Base-by-base conservation (phyloP, 331 rosid species). In the Acacia pycnantha region DNA sequence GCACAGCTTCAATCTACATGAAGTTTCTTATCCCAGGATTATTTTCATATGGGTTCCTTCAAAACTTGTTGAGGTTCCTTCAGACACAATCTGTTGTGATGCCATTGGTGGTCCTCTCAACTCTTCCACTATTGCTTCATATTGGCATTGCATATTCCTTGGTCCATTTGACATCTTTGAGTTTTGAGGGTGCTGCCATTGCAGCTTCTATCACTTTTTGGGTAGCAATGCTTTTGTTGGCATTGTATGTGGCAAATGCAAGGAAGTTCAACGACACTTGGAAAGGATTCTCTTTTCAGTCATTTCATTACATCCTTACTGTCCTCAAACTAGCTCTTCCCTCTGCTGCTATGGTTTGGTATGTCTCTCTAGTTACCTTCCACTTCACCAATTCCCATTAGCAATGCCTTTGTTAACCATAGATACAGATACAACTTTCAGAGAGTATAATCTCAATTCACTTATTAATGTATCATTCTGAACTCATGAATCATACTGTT, bases 301-400 rank as follows among this genome's bases (percentile, higher is more conserved):
- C 93, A 10, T 84, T 93, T 58, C 12, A 31, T 76, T 87, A 84
- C 10, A 33, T 95, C 44, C 19, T 89, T 2, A 31, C 84, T 14
- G 83, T 62, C 74, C 74, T 93, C 74, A 95, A 87, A 89, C 89
- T 95, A 22, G 92, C 96, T 67, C 70, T 95, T 44, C 91, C 96
- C 27, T 95, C 97, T 13, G 94, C 96, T 0, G 92, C 92, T 64
- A 93, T 93, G 98, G 88, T 90, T 16, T 93, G 98, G 98, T 93
- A 82, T 85, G 94, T 77, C 11, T 48, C 44, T 50, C 51, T 47
- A 67, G 24, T 22, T 4, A 43, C 82, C 76, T 48, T 75, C 41
- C 41, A 6, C 41, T 37, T 37, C 41, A 6, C 41, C 41, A 37
- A 41, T 64, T 69, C 29, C 47, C 73, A 64, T 27, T 24, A 9